Evolutionary conservation across 768 basidiomycete species (phyloP).

Genomic region (Tylopilus sp.): DNA sequence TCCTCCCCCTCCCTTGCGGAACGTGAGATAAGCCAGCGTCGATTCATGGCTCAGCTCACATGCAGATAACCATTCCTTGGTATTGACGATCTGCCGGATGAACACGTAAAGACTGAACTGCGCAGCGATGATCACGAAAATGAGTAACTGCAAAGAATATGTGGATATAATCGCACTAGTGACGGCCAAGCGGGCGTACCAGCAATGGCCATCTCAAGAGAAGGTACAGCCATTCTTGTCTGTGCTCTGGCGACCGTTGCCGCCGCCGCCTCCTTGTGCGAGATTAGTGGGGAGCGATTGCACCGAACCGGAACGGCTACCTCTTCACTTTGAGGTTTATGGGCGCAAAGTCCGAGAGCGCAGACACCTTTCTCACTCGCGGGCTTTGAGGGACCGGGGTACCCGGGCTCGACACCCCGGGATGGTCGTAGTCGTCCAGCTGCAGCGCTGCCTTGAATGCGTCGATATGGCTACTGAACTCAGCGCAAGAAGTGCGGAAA

Average conservation of each 20-base stretch:
- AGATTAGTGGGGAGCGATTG: conserved; percentile 1
- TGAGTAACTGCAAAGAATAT: conserved; percentile 55
- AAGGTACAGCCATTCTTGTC: conserved; percentile 73
- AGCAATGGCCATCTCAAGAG: conserved; percentile 85
- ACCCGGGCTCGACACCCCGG: conserved; percentile 24
- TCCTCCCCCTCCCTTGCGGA: conserved; percentile 74
- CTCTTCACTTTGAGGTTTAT: conserved; percentile 80
- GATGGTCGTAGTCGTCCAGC: conserved; percentile 46
- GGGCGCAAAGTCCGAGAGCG: conserved; percentile 86
- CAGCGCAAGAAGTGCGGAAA: not conserved
- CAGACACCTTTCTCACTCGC: conserved; percentile 76
- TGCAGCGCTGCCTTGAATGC: conserved; percentile 76
- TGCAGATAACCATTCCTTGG: conserved; percentile 89
- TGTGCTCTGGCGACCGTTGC: conserved; percentile 35
- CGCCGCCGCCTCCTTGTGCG: conserved; percentile 37
- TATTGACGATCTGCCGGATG: conserved; percentile 89
- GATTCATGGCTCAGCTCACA: conserved; percentile 47
- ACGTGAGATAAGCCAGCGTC: not conserved
- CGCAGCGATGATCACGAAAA: conserved; percentile 76
- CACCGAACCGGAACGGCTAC: conserved; percentile 34
- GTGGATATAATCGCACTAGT: conserved; percentile 1
- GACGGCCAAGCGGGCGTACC: conserved; percentile 39
- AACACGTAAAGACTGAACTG: conserved; percentile 87
- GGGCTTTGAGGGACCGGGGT: conserved; percentile 30
- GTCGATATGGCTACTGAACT: conserved; percentile 52